These are phyloP conservation scores for Phialophora tarda DNA, from an alignment of 2,329 filamentous ascomycete species.

Conservation along the genomic window DNA sequence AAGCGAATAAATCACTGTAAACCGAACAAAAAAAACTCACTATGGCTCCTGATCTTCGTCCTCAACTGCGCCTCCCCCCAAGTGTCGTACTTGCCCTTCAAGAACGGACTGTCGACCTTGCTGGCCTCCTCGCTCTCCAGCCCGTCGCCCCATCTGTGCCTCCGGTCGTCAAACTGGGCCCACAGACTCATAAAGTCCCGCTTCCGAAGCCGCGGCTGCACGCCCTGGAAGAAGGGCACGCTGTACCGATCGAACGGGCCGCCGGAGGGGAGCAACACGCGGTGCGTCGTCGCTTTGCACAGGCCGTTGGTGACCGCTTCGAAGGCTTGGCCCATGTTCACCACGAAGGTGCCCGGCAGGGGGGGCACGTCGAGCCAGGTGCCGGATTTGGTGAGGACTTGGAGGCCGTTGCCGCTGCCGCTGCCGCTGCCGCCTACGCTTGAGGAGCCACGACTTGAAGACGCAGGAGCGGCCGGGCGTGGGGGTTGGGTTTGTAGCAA, in stretches of 20 bases:
- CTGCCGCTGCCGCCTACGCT: no score
- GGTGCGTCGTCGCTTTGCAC: constrained; percentile 52
- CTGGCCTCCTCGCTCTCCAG: constrained; percentile 47
- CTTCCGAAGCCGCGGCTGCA: constrained; percentile 55
- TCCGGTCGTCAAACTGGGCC: constrained; percentile 46
- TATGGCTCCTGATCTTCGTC: constrained; percentile 61
- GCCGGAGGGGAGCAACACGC: constrained; percentile 48
- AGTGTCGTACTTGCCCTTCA: constrained; percentile 58
- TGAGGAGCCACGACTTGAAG: no score
- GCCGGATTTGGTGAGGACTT: constrained; percentile 54
- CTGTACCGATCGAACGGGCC: constrained; percentile 49
- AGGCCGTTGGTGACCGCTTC: constrained; percentile 52
- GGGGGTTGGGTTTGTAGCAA: constrained; percentile 64
- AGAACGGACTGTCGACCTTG: constrained; percentile 57
- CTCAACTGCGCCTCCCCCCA: constrained; percentile 62
- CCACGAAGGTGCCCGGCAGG: constrained; percentile 51
- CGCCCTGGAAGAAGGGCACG: constrained; percentile 58
- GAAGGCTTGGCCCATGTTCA: constrained; percentile 56
- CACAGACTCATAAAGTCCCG: constrained; percentile 48
- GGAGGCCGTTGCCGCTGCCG: constrained; percentile 44
- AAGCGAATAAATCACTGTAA: neutral
- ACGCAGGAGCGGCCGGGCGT: constrained; percentile 41
- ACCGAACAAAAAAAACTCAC: constrained; percentile 27
- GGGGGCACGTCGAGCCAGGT: constrained; percentile 54
- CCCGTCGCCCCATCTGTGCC: constrained; percentile 8